Evolutionary conservation across 805 yeast species (phyloP), one percentile per base, ranked within the genome.

Genomic region (Naumovozyma castellii): DNA sequence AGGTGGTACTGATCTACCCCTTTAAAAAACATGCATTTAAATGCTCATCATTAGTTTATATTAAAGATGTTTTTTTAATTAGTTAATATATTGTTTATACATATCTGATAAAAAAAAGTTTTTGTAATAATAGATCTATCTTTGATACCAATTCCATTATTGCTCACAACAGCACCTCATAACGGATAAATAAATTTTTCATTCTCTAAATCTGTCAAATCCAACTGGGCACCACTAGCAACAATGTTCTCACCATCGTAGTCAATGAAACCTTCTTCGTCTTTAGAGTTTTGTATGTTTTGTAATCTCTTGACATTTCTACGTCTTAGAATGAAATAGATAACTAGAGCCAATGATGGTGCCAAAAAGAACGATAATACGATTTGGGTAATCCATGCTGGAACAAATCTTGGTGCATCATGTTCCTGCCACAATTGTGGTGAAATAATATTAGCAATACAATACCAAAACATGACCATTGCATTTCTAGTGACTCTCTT

Each of bases 371-470:
- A 75, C 8, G 75, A 65, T n/a, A 73, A 46, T 9, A 73, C 75
- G 37, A 75, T 71, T 49, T 75, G 80, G 9, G 73, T 75, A 39
- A 68, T 61, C 80, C 81, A 69, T 6, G 76, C 71, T 2, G 67
- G 63, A 13, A 53, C 43, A 47, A 64, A 71, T 41, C 68, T 56
- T 36, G 80, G 79, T 5, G 68, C 64, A 45, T 69, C 70, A n/a
- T 48, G 53, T 6, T 50, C 58, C 50, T 65, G 63, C 78, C 79
- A 76, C 28, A 75, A 50, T 51, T 75, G 80, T 3, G 80, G 79
- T 3, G 77, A 69, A 20, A 75, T 68, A 28, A 75, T 64, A 46
- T 76, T 75, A 6, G 75, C 62, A 37, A 73, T 45, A 42, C 72
- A 62, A 42, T 70, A 75, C 15, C 65, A 64, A n/a, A 65, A 56